Percentiles rank a stretch among this genome's conserved stretches.
Conservation (phyloP, 2,329 filamentous ascomycete genomes). For the Daldinia eschscholtzii region DNA sequence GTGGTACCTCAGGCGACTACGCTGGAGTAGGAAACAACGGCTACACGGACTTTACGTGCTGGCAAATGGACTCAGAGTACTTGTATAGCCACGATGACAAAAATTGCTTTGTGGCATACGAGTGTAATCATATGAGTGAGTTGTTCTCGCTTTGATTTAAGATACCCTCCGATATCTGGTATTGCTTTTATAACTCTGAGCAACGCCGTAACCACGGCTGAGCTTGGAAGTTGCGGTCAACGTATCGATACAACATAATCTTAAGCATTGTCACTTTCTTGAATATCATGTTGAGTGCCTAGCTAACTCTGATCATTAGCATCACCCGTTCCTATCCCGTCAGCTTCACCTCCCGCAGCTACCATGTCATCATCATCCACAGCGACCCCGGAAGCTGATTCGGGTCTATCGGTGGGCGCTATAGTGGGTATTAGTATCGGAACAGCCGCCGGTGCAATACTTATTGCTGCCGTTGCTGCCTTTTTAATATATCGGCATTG, state of each 20-base stretch:
- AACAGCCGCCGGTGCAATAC: conserved; percentile 27
- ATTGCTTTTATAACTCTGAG: neutral
- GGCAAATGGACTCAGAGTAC: conserved; percentile 44
- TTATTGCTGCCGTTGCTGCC: conserved; percentile 23
- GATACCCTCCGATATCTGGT: neutral
- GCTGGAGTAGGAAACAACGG: conserved; percentile 53
- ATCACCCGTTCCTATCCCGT: conserved; percentile 19
- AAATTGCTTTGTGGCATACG: conserved; percentile 50
- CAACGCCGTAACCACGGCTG: neutral
- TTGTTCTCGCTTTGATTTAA: neutral
- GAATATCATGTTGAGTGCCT: neutral
- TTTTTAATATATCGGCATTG: conserved; percentile 35
- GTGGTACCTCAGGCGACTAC: conserved; percentile 49
- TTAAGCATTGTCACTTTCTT: neutral
- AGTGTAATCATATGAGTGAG: conserved; percentile 50
- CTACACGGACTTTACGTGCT: conserved; percentile 52
- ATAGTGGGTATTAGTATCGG: conserved; percentile 43
- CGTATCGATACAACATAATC: neutral
- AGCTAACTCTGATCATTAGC: conserved; percentile 23
- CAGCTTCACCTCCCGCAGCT: conserved; percentile 21
- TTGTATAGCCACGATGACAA: conserved; percentile 48
- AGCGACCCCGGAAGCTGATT: conserved; percentile 10
- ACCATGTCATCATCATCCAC: conserved; percentile 19
- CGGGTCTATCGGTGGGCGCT: conserved; percentile 33
- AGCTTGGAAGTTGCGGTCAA: neutral